phyloP scores from a whole-genome alignment of 148 eudicot genomes.

The Chenopodium quinoa region DNA sequence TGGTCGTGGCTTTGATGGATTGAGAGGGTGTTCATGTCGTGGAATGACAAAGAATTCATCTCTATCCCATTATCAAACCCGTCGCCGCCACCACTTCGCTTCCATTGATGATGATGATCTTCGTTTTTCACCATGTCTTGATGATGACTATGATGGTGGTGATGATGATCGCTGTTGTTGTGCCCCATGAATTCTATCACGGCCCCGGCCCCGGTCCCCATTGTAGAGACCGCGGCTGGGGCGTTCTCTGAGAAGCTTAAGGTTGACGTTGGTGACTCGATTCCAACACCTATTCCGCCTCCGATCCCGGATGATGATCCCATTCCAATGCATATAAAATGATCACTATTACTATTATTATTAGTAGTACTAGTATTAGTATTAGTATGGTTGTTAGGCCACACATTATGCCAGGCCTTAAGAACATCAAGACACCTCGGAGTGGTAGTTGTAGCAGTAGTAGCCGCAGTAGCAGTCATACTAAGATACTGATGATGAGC shows the following conservation, averaged over 20 bases:
- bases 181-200: constrained; percentile 53
- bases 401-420: constrained; percentile 48
- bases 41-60: constrained; percentile 30
- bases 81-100: constrained; percentile 17
- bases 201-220: constrained; percentile 35
- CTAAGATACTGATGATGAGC: background rate
- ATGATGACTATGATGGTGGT: background rate
- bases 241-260: constrained; percentile 57
- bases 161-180: background rate
- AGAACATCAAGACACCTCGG: constrained; percentile 53
- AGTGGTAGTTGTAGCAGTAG: constrained; percentile 6
- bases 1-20: background rate
- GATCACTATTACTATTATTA: constrained; percentile 20
- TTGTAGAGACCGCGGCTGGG: constrained; percentile 17
- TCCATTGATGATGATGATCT: constrained; percentile 22
- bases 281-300: constrained; percentile 23
- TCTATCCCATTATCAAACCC: constrained; percentile 11
- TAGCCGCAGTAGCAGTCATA: background rate
- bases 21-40: background rate
- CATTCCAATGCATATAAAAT: constrained; percentile 6
- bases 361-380: background rate
- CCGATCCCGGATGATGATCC: background rate
- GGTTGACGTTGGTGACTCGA: constrained; percentile 78
- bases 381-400: constrained; percentile 20
- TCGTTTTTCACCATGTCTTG: constrained; percentile 47